Conservation (phyloP, 2,329 filamentous ascomycete genomes). For the Colletotrichum paranaense region DNA sequence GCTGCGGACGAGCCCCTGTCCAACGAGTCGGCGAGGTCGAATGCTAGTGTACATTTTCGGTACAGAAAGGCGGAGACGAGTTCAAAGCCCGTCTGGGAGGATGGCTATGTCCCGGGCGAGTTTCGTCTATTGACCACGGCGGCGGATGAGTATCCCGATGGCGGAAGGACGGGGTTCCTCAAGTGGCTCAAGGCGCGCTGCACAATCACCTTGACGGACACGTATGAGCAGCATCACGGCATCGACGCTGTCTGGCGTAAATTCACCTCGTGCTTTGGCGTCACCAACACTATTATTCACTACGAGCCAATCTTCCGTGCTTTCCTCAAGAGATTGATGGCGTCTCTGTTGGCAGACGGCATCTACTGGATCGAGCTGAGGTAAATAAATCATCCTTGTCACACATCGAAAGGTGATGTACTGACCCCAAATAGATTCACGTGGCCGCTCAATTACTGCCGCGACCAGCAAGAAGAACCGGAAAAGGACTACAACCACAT, state of each 20-base stretch:
- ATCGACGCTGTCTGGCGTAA: constrained; percentile 83
- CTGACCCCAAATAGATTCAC: constrained; percentile 58
- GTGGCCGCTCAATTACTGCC: constrained; percentile 74
- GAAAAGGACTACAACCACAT: constrained; percentile 73
- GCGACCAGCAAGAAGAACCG: constrained; percentile 66
- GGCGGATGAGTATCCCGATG: constrained; percentile 76
- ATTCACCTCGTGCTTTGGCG: constrained; percentile 75
- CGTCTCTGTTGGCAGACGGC: constrained; percentile 76
- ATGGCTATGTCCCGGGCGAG: constrained; percentile 66
- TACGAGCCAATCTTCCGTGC: constrained; percentile 86
- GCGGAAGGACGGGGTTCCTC: constrained; percentile 74
- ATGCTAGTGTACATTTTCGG: constrained; percentile 66
- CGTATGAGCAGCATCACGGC: constrained; percentile 79
- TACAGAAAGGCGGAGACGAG: constrained; percentile 56
- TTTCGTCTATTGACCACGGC: constrained; percentile 66
- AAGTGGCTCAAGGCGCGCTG: constrained; percentile 77
- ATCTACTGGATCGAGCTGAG: constrained; percentile 81
- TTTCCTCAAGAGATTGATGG: constrained; percentile 75
- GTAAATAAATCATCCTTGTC: constrained; percentile 31
- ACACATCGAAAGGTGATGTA: too few species aligned
- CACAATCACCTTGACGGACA: constrained; percentile 75
- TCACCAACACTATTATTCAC: constrained; percentile 76
- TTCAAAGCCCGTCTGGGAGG: constrained; percentile 65
- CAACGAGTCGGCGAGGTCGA: constrained; percentile 60
- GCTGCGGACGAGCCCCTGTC: constrained; percentile 63